These are phyloP conservation scores for Globisporangium iwayamae DNA, from an alignment of 352 stramenopile genomes.

Conservation along the genomic window DNA sequence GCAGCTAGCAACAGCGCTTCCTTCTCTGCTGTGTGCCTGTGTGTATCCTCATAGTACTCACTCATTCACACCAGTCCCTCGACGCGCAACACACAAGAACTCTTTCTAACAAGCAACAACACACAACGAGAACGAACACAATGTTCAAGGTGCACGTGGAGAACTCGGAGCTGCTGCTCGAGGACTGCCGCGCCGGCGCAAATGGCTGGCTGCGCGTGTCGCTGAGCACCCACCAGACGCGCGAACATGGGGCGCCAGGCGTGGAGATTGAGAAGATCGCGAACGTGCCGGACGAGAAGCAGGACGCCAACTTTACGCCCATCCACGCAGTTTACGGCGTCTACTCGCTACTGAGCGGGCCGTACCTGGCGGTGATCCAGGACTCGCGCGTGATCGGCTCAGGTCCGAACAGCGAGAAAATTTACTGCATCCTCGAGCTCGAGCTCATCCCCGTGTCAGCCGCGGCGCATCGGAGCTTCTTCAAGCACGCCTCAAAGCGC, in stretches of 20 bases:
- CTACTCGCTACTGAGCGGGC: slow-evolving; percentile 57
- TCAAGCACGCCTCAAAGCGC: slow-evolving; percentile 47
- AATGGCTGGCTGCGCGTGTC: slow-evolving; percentile 58
- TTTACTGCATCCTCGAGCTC: slow-evolving; percentile 54
- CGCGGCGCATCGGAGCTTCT: slow-evolving; percentile 44
- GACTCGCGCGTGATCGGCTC: slow-evolving; percentile 61
- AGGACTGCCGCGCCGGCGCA: slow-evolving; percentile 73
- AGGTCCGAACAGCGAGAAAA: slow-evolving; percentile 49
- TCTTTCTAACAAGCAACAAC: background rate
- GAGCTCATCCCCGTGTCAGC: slow-evolving; percentile 50
- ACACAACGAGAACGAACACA: background rate
- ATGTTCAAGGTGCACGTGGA: slow-evolving; percentile 85
- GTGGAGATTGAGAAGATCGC: slow-evolving; percentile 48
- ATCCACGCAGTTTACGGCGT: slow-evolving; percentile 62
- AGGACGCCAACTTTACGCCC: slow-evolving; percentile 28
- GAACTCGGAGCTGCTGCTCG: slow-evolving; percentile 62
- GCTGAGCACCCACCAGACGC: slow-evolving; percentile 11
- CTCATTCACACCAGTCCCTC: background rate
- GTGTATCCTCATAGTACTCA: background rate
- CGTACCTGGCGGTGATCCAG: slow-evolving; percentile 52
- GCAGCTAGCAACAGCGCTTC: background rate
- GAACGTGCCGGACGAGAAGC: slow-evolving; percentile 34
- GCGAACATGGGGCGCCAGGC: slow-evolving; percentile 13
- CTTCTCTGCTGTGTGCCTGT: background rate
- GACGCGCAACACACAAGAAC: background rate